Evolutionary conservation across 1,284 basidiomycete genomes (phyloP).

Genomic region (Schizophyllum amplum): DNA sequence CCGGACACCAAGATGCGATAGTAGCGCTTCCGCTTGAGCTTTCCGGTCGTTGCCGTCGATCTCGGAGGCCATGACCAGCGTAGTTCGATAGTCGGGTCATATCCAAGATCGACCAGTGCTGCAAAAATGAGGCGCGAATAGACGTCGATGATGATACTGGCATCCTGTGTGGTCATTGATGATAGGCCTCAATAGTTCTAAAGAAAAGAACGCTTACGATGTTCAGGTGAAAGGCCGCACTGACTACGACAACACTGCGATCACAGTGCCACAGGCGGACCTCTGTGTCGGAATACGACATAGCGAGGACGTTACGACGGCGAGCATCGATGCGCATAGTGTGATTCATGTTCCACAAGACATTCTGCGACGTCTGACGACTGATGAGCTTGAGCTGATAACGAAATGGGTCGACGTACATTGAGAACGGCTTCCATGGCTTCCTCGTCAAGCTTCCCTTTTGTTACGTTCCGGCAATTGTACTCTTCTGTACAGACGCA

Average conservation of each 20-base stretch:
- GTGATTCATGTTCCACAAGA: constrained; percentile 9
- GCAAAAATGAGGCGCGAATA: background rate
- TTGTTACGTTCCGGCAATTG: too few species aligned
- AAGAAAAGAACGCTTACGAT: background rate
- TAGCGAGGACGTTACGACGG: constrained; percentile 9
- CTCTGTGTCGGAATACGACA: constrained; percentile 8
- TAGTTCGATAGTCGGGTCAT: background rate
- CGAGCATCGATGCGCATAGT: constrained; percentile 11
- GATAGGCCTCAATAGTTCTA: background rate
- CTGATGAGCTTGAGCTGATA: background rate
- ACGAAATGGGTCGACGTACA: background rate
- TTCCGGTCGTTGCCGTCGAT: background rate
- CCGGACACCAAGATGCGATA: background rate
- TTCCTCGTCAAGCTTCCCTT: too few species aligned
- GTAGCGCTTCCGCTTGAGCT: background rate
- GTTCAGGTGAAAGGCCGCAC: background rate
- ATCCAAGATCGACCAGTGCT: background rate
- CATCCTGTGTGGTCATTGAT: background rate
- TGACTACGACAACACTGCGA: background rate
- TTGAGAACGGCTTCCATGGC: background rate
- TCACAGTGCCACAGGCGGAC: constrained; percentile 8
- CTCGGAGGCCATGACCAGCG: background rate
- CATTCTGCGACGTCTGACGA: constrained; percentile 7
- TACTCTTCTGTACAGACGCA: too few species aligned
- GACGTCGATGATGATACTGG: background rate